Conservation (phyloP, 176 grass and related monocot species). For the Oryza longistaminata region DNA sequence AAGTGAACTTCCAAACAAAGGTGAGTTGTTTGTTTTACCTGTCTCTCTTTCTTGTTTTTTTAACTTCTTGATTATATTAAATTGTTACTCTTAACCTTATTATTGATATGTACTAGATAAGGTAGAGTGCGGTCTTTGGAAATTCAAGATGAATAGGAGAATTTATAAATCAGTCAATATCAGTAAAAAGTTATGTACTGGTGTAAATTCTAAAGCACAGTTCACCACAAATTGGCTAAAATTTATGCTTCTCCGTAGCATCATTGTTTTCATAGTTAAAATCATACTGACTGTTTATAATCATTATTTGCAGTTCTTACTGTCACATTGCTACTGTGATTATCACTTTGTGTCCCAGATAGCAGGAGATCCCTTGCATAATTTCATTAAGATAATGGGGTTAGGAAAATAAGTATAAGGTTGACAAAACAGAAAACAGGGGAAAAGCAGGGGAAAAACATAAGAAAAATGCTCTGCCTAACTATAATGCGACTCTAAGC, state of each 20-base stretch:
- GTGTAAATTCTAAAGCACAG: not conserved
- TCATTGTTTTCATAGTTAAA: not conserved
- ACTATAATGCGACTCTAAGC: not conserved
- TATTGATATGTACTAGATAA: not conserved
- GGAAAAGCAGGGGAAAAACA: not conserved
- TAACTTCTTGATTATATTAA: not conserved
- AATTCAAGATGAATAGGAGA: not conserved
- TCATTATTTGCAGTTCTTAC: not conserved
- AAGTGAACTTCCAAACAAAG: slow-evolving; percentile 93
- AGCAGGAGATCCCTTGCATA: not conserved
- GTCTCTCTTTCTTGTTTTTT: not conserved
- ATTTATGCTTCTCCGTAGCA: not conserved
- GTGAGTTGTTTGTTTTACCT: slow-evolving; percentile 36
- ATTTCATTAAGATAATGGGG: not conserved
- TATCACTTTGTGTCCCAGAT: not conserved
- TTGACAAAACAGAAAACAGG: not conserved
- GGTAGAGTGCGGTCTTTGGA: not conserved
- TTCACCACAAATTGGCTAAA: not conserved
- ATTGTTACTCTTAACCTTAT: not conserved
- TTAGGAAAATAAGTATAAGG: not conserved
- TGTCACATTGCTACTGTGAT: not conserved
- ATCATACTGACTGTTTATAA: not conserved
- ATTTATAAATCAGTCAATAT: slow-evolving; percentile 1
- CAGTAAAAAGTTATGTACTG: not conserved
- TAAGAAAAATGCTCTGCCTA: not conserved